Evolutionary conservation across 495 filamentous ascomycete species (phyloP).

Genomic region (Ramalina intermedia): DNA sequence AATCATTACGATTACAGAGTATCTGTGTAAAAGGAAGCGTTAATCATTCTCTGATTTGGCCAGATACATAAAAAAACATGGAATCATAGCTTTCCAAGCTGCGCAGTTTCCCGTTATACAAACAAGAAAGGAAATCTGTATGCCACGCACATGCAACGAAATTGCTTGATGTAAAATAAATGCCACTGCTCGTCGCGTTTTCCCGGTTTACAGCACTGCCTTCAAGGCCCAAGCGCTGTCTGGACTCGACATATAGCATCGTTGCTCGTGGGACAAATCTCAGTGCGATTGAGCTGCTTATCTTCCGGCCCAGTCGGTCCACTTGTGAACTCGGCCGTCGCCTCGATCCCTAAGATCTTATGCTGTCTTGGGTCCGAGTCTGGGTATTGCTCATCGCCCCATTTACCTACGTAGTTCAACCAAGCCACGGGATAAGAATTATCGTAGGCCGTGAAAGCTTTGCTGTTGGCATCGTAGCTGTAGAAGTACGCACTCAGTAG

Average conservation of each 20-base stretch:
- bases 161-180: too few relatives aligned
- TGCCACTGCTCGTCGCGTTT: too few relatives aligned
- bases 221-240: slow-evolving; percentile 7
- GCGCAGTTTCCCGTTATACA: too few relatives aligned
- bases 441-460: slow-evolving; percentile 29
- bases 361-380: slow-evolving; percentile 28
- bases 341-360: slow-evolving; percentile 28
- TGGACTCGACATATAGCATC: slow-evolving; percentile 7
- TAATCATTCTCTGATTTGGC: too few relatives aligned
- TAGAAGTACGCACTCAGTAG: slow-evolving; percentile 35
- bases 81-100: too few relatives aligned
- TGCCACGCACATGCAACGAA: too few relatives aligned
- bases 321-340: slow-evolving; percentile 29
- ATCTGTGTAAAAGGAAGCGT: too few relatives aligned
- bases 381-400: slow-evolving; percentile 44
- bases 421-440: slow-evolving; percentile 30
- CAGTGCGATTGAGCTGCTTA: slow-evolving; percentile 31
- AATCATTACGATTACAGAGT: too few relatives aligned
- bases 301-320: slow-evolving; percentile 44
- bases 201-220: too few relatives aligned
- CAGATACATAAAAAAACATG: too few relatives aligned
- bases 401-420: slow-evolving; percentile 38
- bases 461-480: slow-evolving; percentile 25
- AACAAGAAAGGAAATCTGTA: too few relatives aligned
- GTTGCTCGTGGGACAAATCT: slow-evolving; percentile 26